These are phyloP conservation scores for Aspergillus arachidicola DNA, from an alignment of 2,329 filamentous ascomycete genomes.

Conservation along the genomic window DNA sequence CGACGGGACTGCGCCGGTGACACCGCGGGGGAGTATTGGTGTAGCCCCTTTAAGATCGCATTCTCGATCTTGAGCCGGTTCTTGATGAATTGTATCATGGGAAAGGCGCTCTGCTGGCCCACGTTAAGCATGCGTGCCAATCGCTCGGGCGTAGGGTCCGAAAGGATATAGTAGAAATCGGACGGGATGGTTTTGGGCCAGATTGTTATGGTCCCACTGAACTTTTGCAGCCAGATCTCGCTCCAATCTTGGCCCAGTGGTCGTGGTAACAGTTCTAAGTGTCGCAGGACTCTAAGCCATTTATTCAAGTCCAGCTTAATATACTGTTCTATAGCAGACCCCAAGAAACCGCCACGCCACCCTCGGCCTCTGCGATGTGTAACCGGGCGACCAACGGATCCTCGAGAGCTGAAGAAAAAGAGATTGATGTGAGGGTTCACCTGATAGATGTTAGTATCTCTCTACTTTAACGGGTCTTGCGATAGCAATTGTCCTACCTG, in stretches of 20 bases:
- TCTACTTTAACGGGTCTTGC: not conserved
- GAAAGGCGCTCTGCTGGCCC: slow-evolving; percentile 85
- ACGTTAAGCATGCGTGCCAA: slow-evolving; percentile 87
- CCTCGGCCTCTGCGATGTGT: slow-evolving; percentile 91
- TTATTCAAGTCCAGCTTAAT: slow-evolving; percentile 96
- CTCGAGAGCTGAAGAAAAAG: slow-evolving; percentile 96
- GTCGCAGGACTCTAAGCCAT: slow-evolving; percentile 92
- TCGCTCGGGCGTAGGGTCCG: slow-evolving; percentile 74
- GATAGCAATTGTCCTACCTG: slow-evolving; percentile 42
- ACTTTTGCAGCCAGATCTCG: slow-evolving; percentile 93
- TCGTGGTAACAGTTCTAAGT: slow-evolving; percentile 86
- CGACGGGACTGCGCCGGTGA: slow-evolving; percentile 32
- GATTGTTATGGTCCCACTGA: slow-evolving; percentile 92
- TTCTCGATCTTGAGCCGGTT: slow-evolving; percentile 86
- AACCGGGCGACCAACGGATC: slow-evolving; percentile 87
- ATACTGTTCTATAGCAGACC: slow-evolving; percentile 89
- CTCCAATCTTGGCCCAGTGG: slow-evolving; percentile 95
- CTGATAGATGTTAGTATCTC: slow-evolving; percentile 46
- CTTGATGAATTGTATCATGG: slow-evolving; percentile 85
- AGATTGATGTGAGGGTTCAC: slow-evolving; percentile 98
- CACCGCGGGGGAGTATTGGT: slow-evolving; percentile 31
- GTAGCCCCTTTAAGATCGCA: slow-evolving; percentile 60
- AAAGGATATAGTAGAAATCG: slow-evolving; percentile 84
- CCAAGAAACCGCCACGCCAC: slow-evolving; percentile 94
- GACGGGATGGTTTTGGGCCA: slow-evolving; percentile 81